Base-by-base conservation (phyloP, 306 rosid genomes). In the Pterocarpus macrocarpus region DNA sequence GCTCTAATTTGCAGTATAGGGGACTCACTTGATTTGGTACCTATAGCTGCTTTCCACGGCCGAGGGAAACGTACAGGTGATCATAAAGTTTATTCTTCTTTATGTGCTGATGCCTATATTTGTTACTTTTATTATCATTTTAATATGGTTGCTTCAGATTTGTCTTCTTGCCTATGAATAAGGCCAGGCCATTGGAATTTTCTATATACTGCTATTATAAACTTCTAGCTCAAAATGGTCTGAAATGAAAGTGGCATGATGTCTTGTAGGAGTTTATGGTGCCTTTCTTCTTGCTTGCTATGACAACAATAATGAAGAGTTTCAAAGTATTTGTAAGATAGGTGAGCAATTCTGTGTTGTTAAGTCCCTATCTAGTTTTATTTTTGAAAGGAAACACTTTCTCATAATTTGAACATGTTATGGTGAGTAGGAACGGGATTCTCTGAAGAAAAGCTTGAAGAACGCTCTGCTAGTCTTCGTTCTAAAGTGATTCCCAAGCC, bases 41-140 rank as follows among this genome's bases (percentile, higher is more conserved):
- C 99, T 64, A 91, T 95, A 82, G 99, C 90, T 79, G 99, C 98
- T 76, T 95, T 95, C 73, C 93, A 92, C 7, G 99, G 99, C 32
- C 98, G 94, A 53, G 98, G 99, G 63, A 95, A 91, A 78, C 98
- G 98, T 69, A 88, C 97, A 91, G 99, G 98, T 95, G 75, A 86
- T 81, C 30, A 59, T 61, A 52, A 44, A 66, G 76, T 32, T 14
- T 50, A 53, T 35, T 78, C 79, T 67, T 38, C 6, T 56, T 65
- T 74, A 69, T 44, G 32, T 36, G 41, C 28, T 34, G 81, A 53
- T 75, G 73, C 71, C 28, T 80, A 15, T 28, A 15, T 39, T 11
- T 14, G 16, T 52, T 57, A 36, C 70, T 73, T 55, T 68, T 22
- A 8, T 5, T 50, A n/a, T 71, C 17, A 43, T 53, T 58, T 67